Conservation (phyloP, 2,329 filamentous ascomycete species). For the Pseudopyricularia javanii region DNA sequence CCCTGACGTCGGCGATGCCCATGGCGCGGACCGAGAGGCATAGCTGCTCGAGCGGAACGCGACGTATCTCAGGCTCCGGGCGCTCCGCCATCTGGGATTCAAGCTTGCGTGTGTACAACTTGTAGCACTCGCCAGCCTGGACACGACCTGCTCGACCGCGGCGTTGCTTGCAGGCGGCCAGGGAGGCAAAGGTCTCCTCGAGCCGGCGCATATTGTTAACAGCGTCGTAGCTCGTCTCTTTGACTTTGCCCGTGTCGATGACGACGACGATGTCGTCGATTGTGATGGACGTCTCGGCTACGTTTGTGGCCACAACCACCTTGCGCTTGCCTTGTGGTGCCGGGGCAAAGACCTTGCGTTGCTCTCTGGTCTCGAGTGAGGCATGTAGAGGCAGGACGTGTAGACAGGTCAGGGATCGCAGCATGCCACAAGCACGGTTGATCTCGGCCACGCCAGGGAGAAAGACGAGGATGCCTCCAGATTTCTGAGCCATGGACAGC, state of each 20-base stretch:
- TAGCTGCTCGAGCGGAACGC: slow-evolving; percentile 86
- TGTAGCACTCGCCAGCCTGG: slow-evolving; percentile 83
- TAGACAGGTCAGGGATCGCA: slow-evolving; percentile 43
- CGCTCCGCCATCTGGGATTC: slow-evolving; percentile 79
- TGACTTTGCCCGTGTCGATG: slow-evolving; percentile 89
- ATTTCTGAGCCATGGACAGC: slow-evolving; percentile 48
- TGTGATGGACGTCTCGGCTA: slow-evolving; percentile 96
- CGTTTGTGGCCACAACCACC: slow-evolving; percentile 88
- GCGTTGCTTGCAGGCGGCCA: slow-evolving; percentile 86
- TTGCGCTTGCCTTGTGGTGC: slow-evolving; percentile 75
- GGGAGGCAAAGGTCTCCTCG: slow-evolving; percentile 89
- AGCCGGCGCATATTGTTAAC: slow-evolving; percentile 89
- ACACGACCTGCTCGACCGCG: slow-evolving; percentile 90
- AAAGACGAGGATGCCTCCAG: slow-evolving; percentile 91
- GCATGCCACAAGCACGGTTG: slow-evolving; percentile 59
- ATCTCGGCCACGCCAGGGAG: slow-evolving; percentile 89
- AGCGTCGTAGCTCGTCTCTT: slow-evolving; percentile 90
- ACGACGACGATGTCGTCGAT: slow-evolving; percentile 96
- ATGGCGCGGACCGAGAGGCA: slow-evolving; percentile 92
- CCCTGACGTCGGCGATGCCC: slow-evolving; percentile 71
- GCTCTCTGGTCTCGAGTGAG: slow-evolving; percentile 77
- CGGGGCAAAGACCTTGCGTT: slow-evolving; percentile 71
- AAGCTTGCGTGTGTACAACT: slow-evolving; percentile 78
- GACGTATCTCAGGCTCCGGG: slow-evolving; percentile 84
- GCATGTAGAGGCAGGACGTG: slow-evolving; percentile 85